A percentile compares a stretch with the other conserved stretches of the same genome.
phyloP scores from a whole-genome alignment of 495 filamentous ascomycete genomes.

The Astrothelium subdiscretum region DNA sequence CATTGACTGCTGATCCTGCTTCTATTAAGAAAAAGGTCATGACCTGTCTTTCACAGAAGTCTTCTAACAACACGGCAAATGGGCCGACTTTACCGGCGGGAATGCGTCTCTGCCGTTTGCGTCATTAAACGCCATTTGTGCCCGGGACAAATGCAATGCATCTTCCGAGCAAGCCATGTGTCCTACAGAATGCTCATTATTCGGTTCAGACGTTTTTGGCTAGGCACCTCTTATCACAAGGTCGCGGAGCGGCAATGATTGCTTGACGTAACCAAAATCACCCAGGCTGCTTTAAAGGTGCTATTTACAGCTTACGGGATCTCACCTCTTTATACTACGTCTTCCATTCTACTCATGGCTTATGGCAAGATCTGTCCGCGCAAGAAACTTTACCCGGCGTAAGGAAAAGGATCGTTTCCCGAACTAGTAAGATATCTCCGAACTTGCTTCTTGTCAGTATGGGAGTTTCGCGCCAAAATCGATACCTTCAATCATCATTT shows the following conservation, averaged over 20 bases:
- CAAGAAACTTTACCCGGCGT: too few relatives aligned
- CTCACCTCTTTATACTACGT: too few relatives aligned
- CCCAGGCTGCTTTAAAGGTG: neutral
- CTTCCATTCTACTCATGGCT: too few relatives aligned
- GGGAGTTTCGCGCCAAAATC: too few relatives aligned
- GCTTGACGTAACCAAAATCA: neutral
- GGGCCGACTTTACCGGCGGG: neutral
- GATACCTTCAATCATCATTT: too few relatives aligned
- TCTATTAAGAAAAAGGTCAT: too few relatives aligned
- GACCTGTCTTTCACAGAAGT: too few relatives aligned
- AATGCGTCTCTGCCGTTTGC: neutral
- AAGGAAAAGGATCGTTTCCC: too few relatives aligned
- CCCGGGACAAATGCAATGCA: neutral
- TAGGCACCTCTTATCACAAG: neutral
- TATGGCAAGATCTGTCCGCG: too few relatives aligned
- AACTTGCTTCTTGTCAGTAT: too few relatives aligned
- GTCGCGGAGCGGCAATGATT: neutral
- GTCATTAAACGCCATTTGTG: neutral
- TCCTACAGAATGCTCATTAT: neutral
- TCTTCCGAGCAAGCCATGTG: neutral
- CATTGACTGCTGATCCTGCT: too few relatives aligned
- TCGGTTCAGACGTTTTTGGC: neutral
- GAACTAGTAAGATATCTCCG: too few relatives aligned
- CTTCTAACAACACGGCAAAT: neutral
- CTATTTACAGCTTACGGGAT: neutral